Base-by-base conservation (phyloP, 495 filamentous ascomycete species). In the Talaromyces nanjingensis region DNA sequence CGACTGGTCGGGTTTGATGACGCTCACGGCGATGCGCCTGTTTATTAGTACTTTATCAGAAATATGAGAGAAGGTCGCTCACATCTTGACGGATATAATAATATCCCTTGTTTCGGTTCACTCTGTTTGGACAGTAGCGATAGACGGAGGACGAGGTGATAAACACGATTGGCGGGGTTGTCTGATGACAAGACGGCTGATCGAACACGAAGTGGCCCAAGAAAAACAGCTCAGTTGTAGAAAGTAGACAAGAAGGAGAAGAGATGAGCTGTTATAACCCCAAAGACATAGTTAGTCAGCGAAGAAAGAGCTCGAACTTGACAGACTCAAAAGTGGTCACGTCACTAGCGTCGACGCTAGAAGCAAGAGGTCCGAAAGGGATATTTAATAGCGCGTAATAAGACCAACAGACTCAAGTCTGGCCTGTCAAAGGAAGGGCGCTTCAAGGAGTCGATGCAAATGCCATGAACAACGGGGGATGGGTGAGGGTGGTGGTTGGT, bases 1-100 rank as follows among this genome's bases (percentile, higher is more conserved):
- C 71, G 72, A 84, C 78, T 80, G 84, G 79, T 80, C 88, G 79
- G 81, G 90, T 68, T 76, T 85, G 72, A 86, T 89, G 68, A 96
- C 90, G 68, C 84, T 90, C 68, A 98, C 87, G 62, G 92, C 96
- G 80, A 96, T 88, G 72, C 84, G 91, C 88, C 88, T 92, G 37
- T 29, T 29, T 52, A 29, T 29, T 8, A 54, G 18, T 22, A 45
- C 8, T 11, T 14, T 52, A 1, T 34, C 27, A 54, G 11, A 29
- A 2, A 52, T 3, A 20, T 12, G 12, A 37, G 4, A 53, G 1
- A 37, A 57, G 9, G 25, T n/a, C 4, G n/a, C 60, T 52, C 45
- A 62, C 60, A 62, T 62, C 60, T 62, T 62, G 24, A 37, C 8
- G n/a, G 45, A 6, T 12, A 20, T 2, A 0, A 8, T 20, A 22